Conservation (phyloP, 805 yeast genomes). For the Ogataea nitratoaversa region DNA sequence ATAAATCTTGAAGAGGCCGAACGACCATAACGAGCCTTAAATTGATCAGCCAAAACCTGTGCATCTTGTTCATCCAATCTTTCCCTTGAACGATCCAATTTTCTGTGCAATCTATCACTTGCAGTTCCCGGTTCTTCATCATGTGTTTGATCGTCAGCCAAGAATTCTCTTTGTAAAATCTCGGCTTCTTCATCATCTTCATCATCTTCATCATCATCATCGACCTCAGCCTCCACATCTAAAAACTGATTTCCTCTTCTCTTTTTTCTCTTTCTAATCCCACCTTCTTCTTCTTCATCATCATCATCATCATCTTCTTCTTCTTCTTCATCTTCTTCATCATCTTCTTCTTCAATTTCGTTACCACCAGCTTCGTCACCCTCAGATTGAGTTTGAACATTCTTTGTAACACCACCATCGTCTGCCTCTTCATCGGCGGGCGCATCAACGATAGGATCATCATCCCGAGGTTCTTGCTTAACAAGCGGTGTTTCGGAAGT, state of each 20-base stretch:
- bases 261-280: constrained; percentile 41
- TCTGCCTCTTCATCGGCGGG: no score
- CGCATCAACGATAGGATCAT: no score
- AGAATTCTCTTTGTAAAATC: constrained; percentile 74
- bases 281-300: constrained; percentile 55
- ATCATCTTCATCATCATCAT: constrained; percentile 91
- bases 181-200: constrained; percentile 97
- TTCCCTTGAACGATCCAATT: constrained; percentile 77
- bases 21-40: constrained; percentile 89
- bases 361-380: constrained; percentile 15
- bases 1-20: constrained; percentile 75
- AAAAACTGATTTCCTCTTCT: constrained; percentile 76
- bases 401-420: no score
- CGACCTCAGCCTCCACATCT: constrained; percentile 99
- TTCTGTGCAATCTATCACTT: constrained; percentile 79
- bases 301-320: constrained; percentile 39
- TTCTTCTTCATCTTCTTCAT: constrained; percentile 29
- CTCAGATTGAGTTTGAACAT: neutral
- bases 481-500: no score
- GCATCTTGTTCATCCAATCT: constrained; percentile 92
- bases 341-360: constrained; percentile 17
- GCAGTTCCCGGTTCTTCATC: constrained; percentile 46
- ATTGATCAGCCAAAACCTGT: constrained; percentile 85
- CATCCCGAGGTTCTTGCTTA: no score
- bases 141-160: constrained; percentile 68